These are phyloP conservation scores for Endothia cerciana DNA, from an alignment of 2,329 filamentous ascomycete genomes.

Conservation along the genomic window DNA sequence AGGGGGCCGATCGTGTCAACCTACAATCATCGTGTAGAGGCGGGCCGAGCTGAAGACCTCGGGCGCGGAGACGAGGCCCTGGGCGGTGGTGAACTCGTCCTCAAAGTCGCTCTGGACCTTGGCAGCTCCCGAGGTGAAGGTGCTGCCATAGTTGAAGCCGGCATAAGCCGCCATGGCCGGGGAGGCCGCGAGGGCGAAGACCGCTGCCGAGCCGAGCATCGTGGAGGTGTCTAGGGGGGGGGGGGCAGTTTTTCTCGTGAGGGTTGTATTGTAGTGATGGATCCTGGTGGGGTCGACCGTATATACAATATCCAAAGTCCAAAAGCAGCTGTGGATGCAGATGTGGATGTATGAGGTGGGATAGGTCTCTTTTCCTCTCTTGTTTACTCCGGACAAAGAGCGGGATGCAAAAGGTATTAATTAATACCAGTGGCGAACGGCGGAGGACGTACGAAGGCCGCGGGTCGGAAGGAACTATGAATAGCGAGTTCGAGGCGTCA, in stretches of 20 bases:
- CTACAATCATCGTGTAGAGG: conserved; percentile 69
- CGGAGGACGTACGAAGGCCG: not conserved
- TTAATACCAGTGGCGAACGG: not conserved
- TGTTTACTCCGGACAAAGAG: not conserved
- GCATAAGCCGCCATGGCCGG: conserved; percentile 44
- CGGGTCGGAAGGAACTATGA: not conserved
- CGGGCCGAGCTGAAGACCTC: conserved; percentile 69
- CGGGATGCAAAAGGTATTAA: not conserved
- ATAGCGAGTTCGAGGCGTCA: not conserved
- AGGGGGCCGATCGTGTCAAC: conserved; percentile 16
- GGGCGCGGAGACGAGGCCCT: conserved; percentile 64
- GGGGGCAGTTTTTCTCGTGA: not conserved
- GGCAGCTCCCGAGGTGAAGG: conserved; percentile 61
- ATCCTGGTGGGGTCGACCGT: too few relatives aligned
- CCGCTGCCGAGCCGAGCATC: conserved; percentile 21
- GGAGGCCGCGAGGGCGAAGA: conserved; percentile 24
- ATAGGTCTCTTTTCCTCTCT: not conserved
- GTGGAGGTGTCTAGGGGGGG: not conserved
- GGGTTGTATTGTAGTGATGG: not conserved
- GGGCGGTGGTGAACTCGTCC: conserved; percentile 69
- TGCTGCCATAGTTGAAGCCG: conserved; percentile 76
- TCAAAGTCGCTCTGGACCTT: conserved; percentile 70
- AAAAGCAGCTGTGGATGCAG: not conserved
- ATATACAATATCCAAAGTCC: not conserved
- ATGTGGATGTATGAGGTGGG: not conserved